Evolutionary conservation across 371 early-diverging fungal species (phyloP).

Genomic region (Choanephora cucurbitarum): DNA sequence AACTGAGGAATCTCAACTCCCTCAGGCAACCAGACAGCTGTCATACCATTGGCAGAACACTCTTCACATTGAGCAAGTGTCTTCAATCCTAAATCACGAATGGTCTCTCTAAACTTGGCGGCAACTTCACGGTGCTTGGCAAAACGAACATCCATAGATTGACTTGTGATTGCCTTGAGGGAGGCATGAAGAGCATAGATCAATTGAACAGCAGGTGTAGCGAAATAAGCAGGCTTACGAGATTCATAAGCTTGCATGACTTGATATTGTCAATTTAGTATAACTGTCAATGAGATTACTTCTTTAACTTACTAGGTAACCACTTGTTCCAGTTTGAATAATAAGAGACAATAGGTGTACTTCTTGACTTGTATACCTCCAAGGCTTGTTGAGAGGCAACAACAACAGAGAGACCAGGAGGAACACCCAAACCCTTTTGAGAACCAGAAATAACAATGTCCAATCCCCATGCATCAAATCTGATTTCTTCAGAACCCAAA

Average conservation of each 20-base stretch:
- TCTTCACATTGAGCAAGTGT: slow-evolving; percentile 64
- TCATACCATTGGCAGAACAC: slow-evolving; percentile 89
- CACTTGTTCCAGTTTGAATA: slow-evolving; percentile 84
- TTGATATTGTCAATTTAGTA: too few species aligned
- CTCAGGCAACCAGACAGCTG: slow-evolving; percentile 93
- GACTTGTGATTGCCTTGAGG: slow-evolving; percentile 75
- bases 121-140: slow-evolving; percentile 71
- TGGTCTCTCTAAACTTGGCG: slow-evolving; percentile 69
- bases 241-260: slow-evolving; percentile 95
- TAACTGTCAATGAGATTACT: too few species aligned
- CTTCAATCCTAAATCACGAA: slow-evolving; percentile 77
- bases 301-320: slow-evolving; percentile 77
- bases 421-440: slow-evolving; percentile 95
- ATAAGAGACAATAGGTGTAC: slow-evolving; percentile 72
- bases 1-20: slow-evolving; percentile 77
- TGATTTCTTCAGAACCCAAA: slow-evolving; percentile 90
- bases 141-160: slow-evolving; percentile 73
- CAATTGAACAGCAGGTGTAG: slow-evolving; percentile 96
- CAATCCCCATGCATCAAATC: slow-evolving; percentile 90
- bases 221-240: slow-evolving; percentile 92
- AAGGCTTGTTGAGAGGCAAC: slow-evolving; percentile 78
- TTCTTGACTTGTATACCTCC: slow-evolving; percentile 68
- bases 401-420: slow-evolving; percentile 85
- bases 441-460: slow-evolving; percentile 90
- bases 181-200: slow-evolving; percentile 87